Evolutionary conservation across 2,329 filamentous ascomycete species (phyloP).

Genomic region (Phialophora tarda): DNA sequence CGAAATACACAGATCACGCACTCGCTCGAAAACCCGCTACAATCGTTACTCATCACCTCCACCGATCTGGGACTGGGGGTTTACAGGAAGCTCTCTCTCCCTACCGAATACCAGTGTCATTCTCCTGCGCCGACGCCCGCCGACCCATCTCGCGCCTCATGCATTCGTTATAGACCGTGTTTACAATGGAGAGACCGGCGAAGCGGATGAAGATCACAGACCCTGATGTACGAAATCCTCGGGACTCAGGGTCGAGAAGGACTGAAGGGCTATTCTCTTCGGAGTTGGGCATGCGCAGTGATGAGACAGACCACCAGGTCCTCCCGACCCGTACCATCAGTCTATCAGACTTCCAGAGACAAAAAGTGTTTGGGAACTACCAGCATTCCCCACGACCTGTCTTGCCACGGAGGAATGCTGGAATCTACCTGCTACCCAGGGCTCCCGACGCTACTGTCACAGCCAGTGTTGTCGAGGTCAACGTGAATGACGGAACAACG

Average conservation of each 20-base stretch:
- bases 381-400: constrained; percentile 22
- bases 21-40: constrained; percentile 17
- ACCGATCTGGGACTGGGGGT: background rate
- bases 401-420: constrained; percentile 29
- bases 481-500: constrained; percentile 37
- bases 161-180: constrained; percentile 1
- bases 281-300: constrained; percentile 33
- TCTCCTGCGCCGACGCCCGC: background rate
- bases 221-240: constrained; percentile 35
- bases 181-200: constrained; percentile 37
- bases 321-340: constrained; percentile 33
- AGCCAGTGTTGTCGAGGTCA: constrained; percentile 35
- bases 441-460: constrained; percentile 37
- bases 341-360: constrained; percentile 34
- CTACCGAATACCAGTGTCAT: background rate
- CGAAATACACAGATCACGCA: constrained; percentile 1
- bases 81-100: background rate
- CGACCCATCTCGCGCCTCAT: constrained; percentile 15
- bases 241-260: constrained; percentile 34
- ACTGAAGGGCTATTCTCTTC: constrained; percentile 37
- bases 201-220: constrained; percentile 38
- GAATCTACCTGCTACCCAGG: constrained; percentile 33
- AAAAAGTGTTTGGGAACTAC: constrained; percentile 28
- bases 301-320: constrained; percentile 20
- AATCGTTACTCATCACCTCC: background rate